These are phyloP conservation scores for Penicillium simplicissimum DNA, from an alignment of 495 filamentous ascomycete species.

Conservation along the genomic window DNA sequence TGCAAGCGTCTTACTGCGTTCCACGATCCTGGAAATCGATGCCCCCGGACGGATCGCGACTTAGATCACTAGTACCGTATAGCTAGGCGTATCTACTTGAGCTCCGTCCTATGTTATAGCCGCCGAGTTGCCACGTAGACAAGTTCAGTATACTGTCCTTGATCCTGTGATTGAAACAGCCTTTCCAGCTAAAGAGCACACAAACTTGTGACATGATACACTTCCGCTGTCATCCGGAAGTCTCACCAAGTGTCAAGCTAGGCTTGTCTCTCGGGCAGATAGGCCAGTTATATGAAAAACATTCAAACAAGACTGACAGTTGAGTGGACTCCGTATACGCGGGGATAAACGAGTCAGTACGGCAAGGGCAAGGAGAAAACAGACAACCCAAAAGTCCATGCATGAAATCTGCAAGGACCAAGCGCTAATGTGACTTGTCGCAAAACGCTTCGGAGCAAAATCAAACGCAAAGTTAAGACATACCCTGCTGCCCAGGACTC, in stretches of 20 bases:
- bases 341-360: neutral
- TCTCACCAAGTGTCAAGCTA: neutral
- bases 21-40: neutral
- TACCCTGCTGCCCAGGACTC: neutral
- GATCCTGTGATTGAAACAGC: neutral
- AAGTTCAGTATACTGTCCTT: neutral
- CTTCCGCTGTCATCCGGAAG: neutral
- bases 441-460: constrained; percentile 17
- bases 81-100: neutral
- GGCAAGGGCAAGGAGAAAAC: constrained; percentile 4
- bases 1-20: constrained; percentile 1
- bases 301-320: neutral
- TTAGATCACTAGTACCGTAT: neutral
- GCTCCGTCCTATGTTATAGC: neutral
- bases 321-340: neutral
- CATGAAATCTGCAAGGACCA: constrained; percentile 42
- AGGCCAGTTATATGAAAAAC: neutral
- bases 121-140: neutral
- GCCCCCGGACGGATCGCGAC: no score
- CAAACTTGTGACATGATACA: neutral
- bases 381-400: constrained; percentile 6
- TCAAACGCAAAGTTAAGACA: neutral
- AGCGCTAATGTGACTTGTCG: constrained; percentile 39
- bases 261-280: no score
- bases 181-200: neutral